phyloP scores from a whole-genome alignment of 805 yeast genomes.

The Crinitomyces ghanaensis region DNA sequence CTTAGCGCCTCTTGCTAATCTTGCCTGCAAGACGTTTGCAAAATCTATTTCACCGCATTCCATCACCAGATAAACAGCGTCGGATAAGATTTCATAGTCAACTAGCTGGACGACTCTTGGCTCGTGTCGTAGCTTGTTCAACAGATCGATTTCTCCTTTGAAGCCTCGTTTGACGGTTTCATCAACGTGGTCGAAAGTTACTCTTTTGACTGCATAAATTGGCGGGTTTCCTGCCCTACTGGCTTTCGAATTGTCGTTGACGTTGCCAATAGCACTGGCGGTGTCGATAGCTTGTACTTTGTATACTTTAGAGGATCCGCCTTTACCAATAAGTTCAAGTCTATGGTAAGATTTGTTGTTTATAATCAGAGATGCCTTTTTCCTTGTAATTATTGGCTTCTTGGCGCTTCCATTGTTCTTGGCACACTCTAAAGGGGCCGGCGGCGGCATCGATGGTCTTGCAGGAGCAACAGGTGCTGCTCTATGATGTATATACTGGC shows the following conservation, averaged over 20 bases:
- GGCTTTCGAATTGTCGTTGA: too few species aligned
- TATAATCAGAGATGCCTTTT: constrained; percentile 29
- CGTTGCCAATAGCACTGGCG: too few species aligned
- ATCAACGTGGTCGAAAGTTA: constrained; percentile 65
- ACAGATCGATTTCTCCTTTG: constrained; percentile 78
- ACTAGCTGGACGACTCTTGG: constrained; percentile 68
- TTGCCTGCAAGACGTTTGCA: constrained; percentile 61
- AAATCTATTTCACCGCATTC: constrained; percentile 91
- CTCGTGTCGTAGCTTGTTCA: constrained; percentile 46
- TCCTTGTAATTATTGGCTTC: too few species aligned
- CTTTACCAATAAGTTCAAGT: constrained; percentile 72
- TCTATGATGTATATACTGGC: too few species aligned
- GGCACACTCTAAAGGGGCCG: not conserved
- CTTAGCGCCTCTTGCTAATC: constrained; percentile 36
- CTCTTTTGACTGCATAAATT: constrained; percentile 80
- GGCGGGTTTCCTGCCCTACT: too few species aligned
- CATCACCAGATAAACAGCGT: constrained; percentile 66
- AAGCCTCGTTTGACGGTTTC: constrained; percentile 63
- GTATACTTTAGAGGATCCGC: constrained; percentile 88
- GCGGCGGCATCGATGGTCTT: not conserved
- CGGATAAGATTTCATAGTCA: constrained; percentile 59
- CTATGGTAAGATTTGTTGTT: constrained; percentile 61
- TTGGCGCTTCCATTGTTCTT: constrained; percentile 9
- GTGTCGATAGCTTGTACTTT: constrained; percentile 49
- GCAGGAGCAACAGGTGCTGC: too few species aligned